Base-by-base conservation (phyloP, 148 eudicot species). In the Cornus controversa region DNA sequence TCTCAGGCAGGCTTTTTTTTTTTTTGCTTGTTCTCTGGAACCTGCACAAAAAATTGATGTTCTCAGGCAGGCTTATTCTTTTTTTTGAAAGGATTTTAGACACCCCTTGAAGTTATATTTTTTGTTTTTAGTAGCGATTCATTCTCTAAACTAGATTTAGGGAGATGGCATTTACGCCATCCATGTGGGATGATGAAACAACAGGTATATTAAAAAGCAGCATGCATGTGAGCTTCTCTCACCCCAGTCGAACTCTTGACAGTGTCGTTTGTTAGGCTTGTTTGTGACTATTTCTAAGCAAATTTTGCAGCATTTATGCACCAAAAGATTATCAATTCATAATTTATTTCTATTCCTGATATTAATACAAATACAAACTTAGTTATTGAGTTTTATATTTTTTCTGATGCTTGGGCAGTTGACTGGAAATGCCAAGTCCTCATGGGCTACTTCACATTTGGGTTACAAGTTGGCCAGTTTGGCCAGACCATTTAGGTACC, bases 401-500 rank as follows among this genome's bases (percentile, higher is more conserved):
- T 9, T 50, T 72, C 1, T n/a, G 6, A 13, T 70, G 10, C n/a
- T 54, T 58, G 24, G 69, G 66, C 78, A 87, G 87, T 76, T 82
- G 71, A 79, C 82, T 68, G 76, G 82, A 28, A 84, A 69, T 77
- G 65, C 72, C 2, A 84, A 82, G n/a, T 65, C 76, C 6, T 42
- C 80, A 40, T 72, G 64, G 36, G 71, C 74, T 25, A 15, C 76
- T 20, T 67, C 86, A 2, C 36, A 77, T 50, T 76, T 65, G 18
- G 72, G 47, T 22, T 27, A 67, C 76, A 79, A 77, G 58, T 85
- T 79, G 80, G 71, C 79, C 74, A 73, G 36, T 65, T 70, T 83
- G 63, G 67, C 81, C 0, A 83, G 88, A 72, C 81, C 79, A 71
- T 87, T 85, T 80, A 87, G 86, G 90, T 87, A 83, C 27, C 29